Conservation (phyloP, 768 basidiomycete species). For the Psilocybe sp. region DNA sequence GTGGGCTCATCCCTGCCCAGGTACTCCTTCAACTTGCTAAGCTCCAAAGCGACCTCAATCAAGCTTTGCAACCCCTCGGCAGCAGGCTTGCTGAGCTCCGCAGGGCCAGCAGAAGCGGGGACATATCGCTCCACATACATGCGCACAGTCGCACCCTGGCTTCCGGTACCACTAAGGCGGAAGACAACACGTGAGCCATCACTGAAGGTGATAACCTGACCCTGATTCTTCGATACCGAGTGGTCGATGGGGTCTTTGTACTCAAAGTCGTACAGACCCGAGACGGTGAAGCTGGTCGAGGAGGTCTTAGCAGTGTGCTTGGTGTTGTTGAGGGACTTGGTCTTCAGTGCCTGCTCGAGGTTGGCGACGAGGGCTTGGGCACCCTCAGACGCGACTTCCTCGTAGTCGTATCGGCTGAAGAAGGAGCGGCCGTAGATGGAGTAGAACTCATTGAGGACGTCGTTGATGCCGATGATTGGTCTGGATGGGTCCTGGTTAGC, state of each 20-base stretch:
- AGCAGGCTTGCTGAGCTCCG: constrained; percentile 70
- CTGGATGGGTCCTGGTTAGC: constrained; percentile 75
- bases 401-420: constrained; percentile 99
- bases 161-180: constrained; percentile 94
- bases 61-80: constrained; percentile 90
- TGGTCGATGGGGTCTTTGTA: constrained; percentile 99
- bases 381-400: constrained; percentile 90
- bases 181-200: constrained; percentile 96
- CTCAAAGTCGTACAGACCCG: constrained; percentile 80
- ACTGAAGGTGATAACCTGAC: constrained; percentile 86
- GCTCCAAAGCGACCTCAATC: constrained; percentile 89
- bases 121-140: constrained; percentile 96
- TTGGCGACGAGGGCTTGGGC: constrained; percentile 82
- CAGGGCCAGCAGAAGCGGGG: constrained; percentile 61
- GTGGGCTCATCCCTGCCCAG: constrained; percentile 88
- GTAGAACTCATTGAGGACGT: constrained; percentile 86
- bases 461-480: constrained; percentile 85
- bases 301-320: constrained; percentile 66
- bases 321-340: constrained; percentile 65
- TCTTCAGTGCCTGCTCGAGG: constrained; percentile 69
- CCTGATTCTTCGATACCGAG: constrained; percentile 92
- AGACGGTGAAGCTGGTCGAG: constrained; percentile 71
- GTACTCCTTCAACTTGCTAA: constrained; percentile 84
- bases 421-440: constrained; percentile 92
- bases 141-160: constrained; percentile 92